A percentile compares a stretch with the other conserved stretches of the same genome.
Conservation (phyloP, 768 basidiomycete genomes). For the Auricularia sp. region DNA sequence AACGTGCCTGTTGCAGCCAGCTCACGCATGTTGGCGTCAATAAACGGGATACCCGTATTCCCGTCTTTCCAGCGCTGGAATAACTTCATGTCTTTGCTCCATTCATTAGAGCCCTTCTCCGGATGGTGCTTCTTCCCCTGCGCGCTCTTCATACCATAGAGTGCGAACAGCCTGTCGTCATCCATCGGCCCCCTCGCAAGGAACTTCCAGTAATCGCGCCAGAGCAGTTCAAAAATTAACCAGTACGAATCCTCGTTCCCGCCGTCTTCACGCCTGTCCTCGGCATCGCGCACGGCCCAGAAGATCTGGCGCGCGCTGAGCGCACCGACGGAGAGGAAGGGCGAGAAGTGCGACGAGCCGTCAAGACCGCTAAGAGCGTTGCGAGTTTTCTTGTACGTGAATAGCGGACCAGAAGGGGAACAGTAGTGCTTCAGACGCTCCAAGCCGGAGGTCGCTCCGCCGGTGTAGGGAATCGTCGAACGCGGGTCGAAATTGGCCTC, state of each 20-base stretch:
- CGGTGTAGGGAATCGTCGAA: slow-evolving; percentile 5
- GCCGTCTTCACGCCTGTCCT: neutral
- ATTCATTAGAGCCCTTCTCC: slow-evolving; percentile 18
- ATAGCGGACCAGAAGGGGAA: slow-evolving; percentile 2
- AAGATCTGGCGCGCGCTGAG: slow-evolving; percentile 15
- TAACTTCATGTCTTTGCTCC: slow-evolving; percentile 7
- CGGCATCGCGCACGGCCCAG: slow-evolving; percentile 16
- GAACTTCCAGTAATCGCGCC: slow-evolving; percentile 32
- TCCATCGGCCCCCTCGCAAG: slow-evolving; percentile 16
- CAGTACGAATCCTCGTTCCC: slow-evolving; percentile 26
- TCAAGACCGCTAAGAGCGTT: slow-evolving; percentile 25
- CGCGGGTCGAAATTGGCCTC: neutral
- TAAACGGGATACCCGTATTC: slow-evolving; percentile 29
- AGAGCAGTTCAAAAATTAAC: slow-evolving; percentile 27
- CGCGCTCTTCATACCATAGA: slow-evolving; percentile 19
- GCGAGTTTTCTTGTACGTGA: slow-evolving; percentile 10
- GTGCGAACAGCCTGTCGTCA: slow-evolving; percentile 25
- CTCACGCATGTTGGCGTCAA: slow-evolving; percentile 31
- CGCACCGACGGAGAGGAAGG: slow-evolving; percentile 26
- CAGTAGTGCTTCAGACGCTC: slow-evolving; percentile 8
- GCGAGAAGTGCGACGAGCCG: slow-evolving; percentile 31
- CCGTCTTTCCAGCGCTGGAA: slow-evolving; percentile 23
- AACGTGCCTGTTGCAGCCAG: slow-evolving; percentile 7
- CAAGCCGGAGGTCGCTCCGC: slow-evolving; percentile 6
- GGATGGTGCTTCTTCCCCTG: slow-evolving; percentile 11